These are phyloP conservation scores for Wickerhamomyces sydowiorum DNA, from an alignment of 805 yeast genomes.

Conservation along the genomic window DNA sequence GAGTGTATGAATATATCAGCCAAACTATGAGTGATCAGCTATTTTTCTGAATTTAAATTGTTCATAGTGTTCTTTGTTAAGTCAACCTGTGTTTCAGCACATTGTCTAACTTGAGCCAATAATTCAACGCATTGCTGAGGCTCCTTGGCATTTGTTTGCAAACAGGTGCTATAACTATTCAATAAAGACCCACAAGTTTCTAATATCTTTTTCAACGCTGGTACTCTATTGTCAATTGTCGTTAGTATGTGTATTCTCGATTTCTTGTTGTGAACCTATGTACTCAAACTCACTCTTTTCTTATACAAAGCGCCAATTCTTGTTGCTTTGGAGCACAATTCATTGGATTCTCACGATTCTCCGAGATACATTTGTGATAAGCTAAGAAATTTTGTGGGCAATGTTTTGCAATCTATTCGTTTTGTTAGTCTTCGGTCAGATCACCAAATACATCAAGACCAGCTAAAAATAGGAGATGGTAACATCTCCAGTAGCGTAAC, in stretches of 20 bases:
- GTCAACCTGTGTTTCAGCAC: conserved; percentile 43
- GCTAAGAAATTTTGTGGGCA: conserved; percentile 71
- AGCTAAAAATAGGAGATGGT: too few species aligned
- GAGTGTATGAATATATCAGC: background rate
- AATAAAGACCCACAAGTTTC: conserved; percentile 52
- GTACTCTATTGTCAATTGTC: conserved; percentile 37
- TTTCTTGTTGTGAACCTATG: too few species aligned
- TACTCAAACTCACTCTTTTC: conserved; percentile 23
- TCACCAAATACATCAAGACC: too few species aligned
- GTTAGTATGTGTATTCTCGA: background rate
- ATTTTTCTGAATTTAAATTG: background rate
- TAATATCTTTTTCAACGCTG: conserved; percentile 67
- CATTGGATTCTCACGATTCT: conserved; percentile 43
- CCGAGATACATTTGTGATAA: conserved; percentile 68
- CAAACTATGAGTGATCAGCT: background rate
- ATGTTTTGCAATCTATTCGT: conserved; percentile 50
- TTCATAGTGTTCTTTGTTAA: conserved; percentile 11
- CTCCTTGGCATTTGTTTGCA: conserved; percentile 39
- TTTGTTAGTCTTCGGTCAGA: background rate
- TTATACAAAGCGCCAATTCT: conserved; percentile 57
- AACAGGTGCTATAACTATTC: conserved; percentile 61
- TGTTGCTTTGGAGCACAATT: conserved; percentile 53
- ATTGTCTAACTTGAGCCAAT: conserved; percentile 52
- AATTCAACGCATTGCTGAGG: conserved; percentile 47
- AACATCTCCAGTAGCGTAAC: too few species aligned